These are phyloP conservation scores for Dioscorea zingiberensis DNA, from an alignment of 106 monocot species.

Conservation along the genomic window DNA sequence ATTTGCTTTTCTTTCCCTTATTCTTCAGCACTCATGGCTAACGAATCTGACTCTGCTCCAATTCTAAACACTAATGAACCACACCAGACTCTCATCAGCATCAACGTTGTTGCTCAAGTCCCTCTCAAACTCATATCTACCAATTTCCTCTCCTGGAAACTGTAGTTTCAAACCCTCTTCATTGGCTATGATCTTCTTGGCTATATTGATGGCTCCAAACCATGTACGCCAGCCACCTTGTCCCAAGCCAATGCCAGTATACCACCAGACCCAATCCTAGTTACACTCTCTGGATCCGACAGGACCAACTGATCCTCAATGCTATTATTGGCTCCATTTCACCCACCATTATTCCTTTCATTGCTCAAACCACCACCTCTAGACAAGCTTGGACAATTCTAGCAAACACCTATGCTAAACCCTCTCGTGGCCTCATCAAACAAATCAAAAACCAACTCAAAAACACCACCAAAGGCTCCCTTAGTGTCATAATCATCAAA, in stretches of 20 bases:
- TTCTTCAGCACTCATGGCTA: too few species aligned
- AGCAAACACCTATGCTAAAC: conserved; percentile 4
- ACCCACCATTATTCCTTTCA: neutral
- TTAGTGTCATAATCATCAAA: neutral
- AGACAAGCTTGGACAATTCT: conserved; percentile 11
- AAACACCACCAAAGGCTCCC: neutral
- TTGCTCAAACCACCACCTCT: conserved; percentile 1
- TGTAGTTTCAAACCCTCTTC: conserved; percentile 7
- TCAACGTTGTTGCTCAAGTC: too few species aligned
- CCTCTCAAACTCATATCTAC: neutral
- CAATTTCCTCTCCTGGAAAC: conserved; percentile 6
- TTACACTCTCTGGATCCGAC: neutral
- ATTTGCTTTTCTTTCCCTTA: too few species aligned
- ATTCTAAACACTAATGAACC: too few species aligned
- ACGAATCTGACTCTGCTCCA: too few species aligned
- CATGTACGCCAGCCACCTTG: neutral
- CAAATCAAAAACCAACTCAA: neutral
- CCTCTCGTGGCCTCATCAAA: neutral
- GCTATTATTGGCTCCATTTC: conserved; percentile 7
- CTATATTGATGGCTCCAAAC: conserved; percentile 6
- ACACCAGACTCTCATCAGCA: too few species aligned
- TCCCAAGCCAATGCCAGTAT: neutral
- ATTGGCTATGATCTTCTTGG: conserved; percentile 11
- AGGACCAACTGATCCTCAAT: conserved; percentile 12
- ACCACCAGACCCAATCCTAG: neutral